Conservation (phyloP, 2,329 filamentous ascomycete genomes). For the Aspergillus sp. region DNA sequence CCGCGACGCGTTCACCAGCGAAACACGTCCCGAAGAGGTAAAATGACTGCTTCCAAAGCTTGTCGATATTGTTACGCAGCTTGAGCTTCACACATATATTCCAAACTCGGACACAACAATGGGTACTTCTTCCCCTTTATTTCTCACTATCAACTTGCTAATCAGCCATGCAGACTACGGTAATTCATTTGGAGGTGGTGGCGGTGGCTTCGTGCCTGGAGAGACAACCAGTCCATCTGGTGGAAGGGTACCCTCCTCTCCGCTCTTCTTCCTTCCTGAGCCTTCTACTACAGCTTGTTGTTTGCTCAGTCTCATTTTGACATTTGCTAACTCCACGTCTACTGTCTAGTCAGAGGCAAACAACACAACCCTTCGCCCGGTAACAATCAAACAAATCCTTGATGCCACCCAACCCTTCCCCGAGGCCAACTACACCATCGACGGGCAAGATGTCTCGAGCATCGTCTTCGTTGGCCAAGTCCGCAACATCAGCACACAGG, state of each 20-base stretch:
- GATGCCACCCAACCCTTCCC: conserved; percentile 76
- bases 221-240: conserved; percentile 50
- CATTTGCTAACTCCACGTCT: background rate
- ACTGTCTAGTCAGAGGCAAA: conserved; percentile 57
- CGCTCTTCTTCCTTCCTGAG: background rate
- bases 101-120: background rate
- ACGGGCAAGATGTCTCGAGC: conserved; percentile 70
- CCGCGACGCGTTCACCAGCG: conserved; percentile 32
- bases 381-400: conserved; percentile 92
- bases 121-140: background rate
- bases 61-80: background rate
- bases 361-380: conserved; percentile 78
- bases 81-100: background rate
- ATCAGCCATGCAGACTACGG: conserved; percentile 31
- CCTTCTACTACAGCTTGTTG: background rate
- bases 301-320: too few species aligned
- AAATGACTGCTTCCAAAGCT: conserved; percentile 19
- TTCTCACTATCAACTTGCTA: background rate
- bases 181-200: conserved; percentile 53
- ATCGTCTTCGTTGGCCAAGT: conserved; percentile 89
- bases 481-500: conserved; percentile 78
- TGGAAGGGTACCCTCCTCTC: conserved; percentile 35
- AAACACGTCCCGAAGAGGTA: conserved; percentile 41
- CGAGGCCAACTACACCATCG: conserved; percentile 77
- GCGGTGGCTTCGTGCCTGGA: conserved; percentile 60